These are phyloP conservation scores for Iberis pinnata DNA, from an alignment of 345 rosid species.

Conservation along the genomic window DNA sequence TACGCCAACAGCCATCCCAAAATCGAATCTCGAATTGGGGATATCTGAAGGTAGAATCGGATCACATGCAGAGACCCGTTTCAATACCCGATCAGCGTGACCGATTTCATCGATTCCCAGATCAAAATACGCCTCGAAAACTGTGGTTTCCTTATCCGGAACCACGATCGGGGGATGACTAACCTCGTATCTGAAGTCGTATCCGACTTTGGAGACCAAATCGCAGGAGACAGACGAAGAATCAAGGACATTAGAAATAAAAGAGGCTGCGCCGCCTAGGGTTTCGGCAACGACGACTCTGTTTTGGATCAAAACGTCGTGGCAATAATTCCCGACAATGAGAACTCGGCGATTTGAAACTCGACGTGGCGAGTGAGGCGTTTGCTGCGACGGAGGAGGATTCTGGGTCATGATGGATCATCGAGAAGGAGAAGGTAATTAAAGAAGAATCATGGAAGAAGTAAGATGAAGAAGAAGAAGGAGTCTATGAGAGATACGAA, in stretches of 20 bases:
- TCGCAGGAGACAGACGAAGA: slow-evolving; percentile 48
- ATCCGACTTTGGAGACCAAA: slow-evolving; percentile 64
- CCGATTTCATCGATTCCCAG: slow-evolving; percentile 28
- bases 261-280: slow-evolving; percentile 94
- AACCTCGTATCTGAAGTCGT: slow-evolving; percentile 55
- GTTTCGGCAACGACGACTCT: slow-evolving; percentile 56
- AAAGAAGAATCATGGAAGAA: slow-evolving; percentile 4
- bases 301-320: slow-evolving; percentile 69
- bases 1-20: slow-evolving; percentile 92
- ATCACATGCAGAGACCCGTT: slow-evolving; percentile 63
- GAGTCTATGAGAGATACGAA: not conserved
- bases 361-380: slow-evolving; percentile 16
- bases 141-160: slow-evolving; percentile 49
- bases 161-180: slow-evolving; percentile 38
- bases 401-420: slow-evolving; percentile 30
- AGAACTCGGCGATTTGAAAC: slow-evolving; percentile 39
- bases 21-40: slow-evolving; percentile 46
- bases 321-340: slow-evolving; percentile 87
- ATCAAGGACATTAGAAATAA: slow-evolving; percentile 57
- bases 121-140: slow-evolving; percentile 76
- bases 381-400: slow-evolving; percentile 21
- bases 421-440: slow-evolving; percentile 12
- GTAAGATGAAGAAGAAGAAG: not conserved
- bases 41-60: slow-evolving; percentile 63
- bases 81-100: slow-evolving; percentile 60